Evolutionary conservation across 495 filamentous ascomycete genomes (phyloP).

Genomic region (Penicillium flavigenum): DNA sequence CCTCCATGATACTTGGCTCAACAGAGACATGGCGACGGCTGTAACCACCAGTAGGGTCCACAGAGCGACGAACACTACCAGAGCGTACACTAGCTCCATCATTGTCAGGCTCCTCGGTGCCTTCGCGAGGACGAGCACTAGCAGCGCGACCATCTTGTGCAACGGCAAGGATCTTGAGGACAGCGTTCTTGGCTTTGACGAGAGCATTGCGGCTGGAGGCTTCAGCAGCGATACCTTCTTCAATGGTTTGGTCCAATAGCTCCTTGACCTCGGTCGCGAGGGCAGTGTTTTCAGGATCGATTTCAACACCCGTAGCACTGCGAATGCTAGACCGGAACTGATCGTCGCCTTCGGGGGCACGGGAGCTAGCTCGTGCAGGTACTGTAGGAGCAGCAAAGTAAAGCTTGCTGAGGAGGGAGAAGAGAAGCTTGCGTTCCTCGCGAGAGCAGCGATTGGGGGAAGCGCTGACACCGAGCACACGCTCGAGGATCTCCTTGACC

Average conservation of each 20-base stretch:
- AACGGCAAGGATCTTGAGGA: slow-evolving; percentile 48
- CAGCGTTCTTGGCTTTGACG: slow-evolving; percentile 70
- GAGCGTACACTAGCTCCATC: slow-evolving; percentile 39
- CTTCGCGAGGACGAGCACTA: slow-evolving; percentile 37
- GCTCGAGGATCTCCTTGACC: slow-evolving; percentile 38
- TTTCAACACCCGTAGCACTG: slow-evolving; percentile 37
- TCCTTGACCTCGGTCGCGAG: slow-evolving; percentile 47
- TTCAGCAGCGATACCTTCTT: slow-evolving; percentile 65
- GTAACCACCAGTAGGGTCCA: slow-evolving; percentile 32
- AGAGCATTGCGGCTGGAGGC: slow-evolving; percentile 72
- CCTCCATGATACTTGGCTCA: slow-evolving; percentile 50
- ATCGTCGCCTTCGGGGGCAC: slow-evolving; percentile 40
- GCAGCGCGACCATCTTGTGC: slow-evolving; percentile 37
- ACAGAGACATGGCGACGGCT: slow-evolving; percentile 37
- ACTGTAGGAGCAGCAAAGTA: slow-evolving; percentile 61
- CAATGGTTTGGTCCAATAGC: slow-evolving; percentile 64
- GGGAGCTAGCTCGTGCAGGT: slow-evolving; percentile 39
- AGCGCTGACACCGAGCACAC: slow-evolving; percentile 33
- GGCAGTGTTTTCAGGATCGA: slow-evolving; percentile 37
- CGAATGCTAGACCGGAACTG: slow-evolving; percentile 42
- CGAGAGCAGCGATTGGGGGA: slow-evolving; percentile 50
- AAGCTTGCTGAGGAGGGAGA: slow-evolving; percentile 77
- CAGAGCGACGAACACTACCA: slow-evolving; percentile 41
- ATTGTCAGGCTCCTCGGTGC: slow-evolving; percentile 39
- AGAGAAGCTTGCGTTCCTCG: slow-evolving; percentile 82